Evolutionary conservation across 495 filamentous ascomycete genomes (phyloP).

Genomic region (Haplographium delicatum): DNA sequence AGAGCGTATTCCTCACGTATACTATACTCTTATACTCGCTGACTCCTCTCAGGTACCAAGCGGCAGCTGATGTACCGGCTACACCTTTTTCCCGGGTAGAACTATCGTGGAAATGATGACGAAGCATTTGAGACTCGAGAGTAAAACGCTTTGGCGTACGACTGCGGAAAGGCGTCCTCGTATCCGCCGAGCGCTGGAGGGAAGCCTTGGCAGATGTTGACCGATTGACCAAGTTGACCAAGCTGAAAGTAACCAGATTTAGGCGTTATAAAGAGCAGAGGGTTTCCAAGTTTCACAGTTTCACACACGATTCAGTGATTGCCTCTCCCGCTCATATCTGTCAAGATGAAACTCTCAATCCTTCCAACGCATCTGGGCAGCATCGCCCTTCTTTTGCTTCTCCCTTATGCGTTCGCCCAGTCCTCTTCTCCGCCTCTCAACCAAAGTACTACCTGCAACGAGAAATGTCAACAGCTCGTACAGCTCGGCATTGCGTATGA

Average conservation of each 20-base stretch:
- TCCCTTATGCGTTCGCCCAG: constrained; percentile 1
- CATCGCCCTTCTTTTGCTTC: not conserved
- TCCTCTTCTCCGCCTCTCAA: not conserved
- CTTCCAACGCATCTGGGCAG: not conserved
- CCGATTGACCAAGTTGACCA: not conserved
- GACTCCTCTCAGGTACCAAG: not conserved
- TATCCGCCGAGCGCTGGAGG: not conserved
- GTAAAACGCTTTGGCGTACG: not conserved
- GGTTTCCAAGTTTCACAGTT: not conserved
- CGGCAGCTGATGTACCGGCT: not conserved
- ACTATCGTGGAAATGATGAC: not conserved
- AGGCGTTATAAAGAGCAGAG: not conserved
- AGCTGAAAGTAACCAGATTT: not conserved
- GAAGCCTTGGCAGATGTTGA: not conserved
- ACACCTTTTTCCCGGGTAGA: not conserved
- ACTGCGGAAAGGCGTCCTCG: not conserved
- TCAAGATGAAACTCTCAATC: constrained; percentile 4
- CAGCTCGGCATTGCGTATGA: not conserved
- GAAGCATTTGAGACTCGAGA: not conserved
- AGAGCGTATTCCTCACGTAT: not conserved
- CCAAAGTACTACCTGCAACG: constrained; percentile 1
- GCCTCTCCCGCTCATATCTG: not conserved
- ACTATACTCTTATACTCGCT: too few species aligned
- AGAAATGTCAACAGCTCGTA: constrained; percentile 1
- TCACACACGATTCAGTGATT: not conserved